Evolutionary conservation across 108 stramenopile species (phyloP), one percentile per base, ranked within the genome.

Genomic region (Mayamaea pseudoterrestris): DNA sequence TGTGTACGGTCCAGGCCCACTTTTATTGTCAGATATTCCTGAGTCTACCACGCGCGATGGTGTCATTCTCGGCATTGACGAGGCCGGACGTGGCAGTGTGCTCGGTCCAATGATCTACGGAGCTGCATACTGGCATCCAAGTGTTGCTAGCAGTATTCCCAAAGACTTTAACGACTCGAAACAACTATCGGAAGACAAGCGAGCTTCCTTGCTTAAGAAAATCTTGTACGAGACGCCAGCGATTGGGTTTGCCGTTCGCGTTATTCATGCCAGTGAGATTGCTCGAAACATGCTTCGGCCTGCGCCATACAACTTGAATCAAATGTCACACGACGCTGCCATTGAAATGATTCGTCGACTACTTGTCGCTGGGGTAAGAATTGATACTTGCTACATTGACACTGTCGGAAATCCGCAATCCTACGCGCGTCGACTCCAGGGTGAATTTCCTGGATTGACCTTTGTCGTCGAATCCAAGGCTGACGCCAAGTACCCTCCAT

Each of bases 391-490:
- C 35, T 83, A 50, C 44, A 84, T 94, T 50, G 89, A 91, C 67
- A 90, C 93, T 0, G 93, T 94, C 18, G 93, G 93, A 1, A 68
- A 83, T 57, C 56, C 85, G 24, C 61, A 58, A 2, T 41, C 48
- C 17, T 94, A 94, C 57, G 44, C 60, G 63, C 43, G 42, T 5
- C 73, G 69, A 46, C 53, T 93, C 30, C 75, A 83, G 35, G 57
- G 65, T 22, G 71, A 63, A 9, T 89, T 93, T 65, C 59, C 69
- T 25, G 55, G 48, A 6, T 78, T 88, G 25, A 57, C 68, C n/a
- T 89, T 94, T 66, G 71, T 82, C 12, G 93, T 94, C 3, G 86
- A 86, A 53, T 77, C 75, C 62, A 94, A 94, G 62, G 93, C 93
- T 11, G 93, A 94, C 67, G 80, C 89, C 20, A 89, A 82, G n/a